Conservation (phyloP, 2,329 filamentous ascomycete genomes). For the Fusarium acutatum region DNA sequence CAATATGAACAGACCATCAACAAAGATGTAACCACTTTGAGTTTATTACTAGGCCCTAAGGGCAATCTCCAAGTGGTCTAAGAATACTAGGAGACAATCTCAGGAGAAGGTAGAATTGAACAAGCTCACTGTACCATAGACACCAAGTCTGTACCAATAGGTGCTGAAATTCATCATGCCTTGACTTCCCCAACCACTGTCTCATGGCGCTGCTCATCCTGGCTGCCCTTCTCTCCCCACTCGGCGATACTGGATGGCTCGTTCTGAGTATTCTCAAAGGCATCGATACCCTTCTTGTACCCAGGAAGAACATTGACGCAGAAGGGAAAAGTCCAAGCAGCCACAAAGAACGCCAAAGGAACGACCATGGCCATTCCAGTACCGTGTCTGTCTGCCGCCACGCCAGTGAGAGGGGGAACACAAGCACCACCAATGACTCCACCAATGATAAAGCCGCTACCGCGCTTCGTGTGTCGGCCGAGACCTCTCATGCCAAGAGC, state of each 20-base stretch:
- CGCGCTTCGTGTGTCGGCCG: constrained; percentile 80
- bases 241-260: background rate
- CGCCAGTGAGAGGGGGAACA: constrained; percentile 76
- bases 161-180: rapidly evolving
- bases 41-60: background rate
- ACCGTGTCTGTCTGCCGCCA: constrained; percentile 68
- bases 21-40: rapidly evolving
- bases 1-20: background rate
- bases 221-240: background rate
- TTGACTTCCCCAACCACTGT: background rate
- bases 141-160: rapidly evolving
- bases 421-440: constrained; percentile 78
- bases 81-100: background rate
- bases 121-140: background rate
- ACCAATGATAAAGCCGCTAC: constrained; percentile 73
- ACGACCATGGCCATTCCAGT: constrained; percentile 73
- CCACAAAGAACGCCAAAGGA: constrained; percentile 67
- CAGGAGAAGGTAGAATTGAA: background rate
- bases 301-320: constrained; percentile 72
- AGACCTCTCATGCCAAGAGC: constrained; percentile 79
- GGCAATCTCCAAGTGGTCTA: too few relatives aligned
- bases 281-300: constrained; percentile 71
- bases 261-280: constrained; percentile 43
- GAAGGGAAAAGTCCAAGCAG: constrained; percentile 64
- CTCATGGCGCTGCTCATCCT: background rate